Conservation (phyloP, 75 land plant species). For the Ceratopteris richardii region DNA sequence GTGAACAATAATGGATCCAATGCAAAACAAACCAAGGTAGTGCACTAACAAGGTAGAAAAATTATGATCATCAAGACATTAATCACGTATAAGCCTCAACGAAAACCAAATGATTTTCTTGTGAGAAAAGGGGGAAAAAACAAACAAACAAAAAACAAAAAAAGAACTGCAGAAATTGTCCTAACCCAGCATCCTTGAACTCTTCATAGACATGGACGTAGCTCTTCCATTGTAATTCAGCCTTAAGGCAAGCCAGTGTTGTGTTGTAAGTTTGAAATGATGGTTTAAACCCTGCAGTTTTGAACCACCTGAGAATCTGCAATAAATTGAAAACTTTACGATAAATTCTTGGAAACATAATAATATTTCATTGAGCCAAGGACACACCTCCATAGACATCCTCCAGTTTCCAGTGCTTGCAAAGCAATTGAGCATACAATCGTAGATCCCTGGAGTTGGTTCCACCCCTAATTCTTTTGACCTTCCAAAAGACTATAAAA, state of each 20-base stretch:
- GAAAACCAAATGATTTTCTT: too few relatives aligned
- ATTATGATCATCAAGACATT: too few relatives aligned
- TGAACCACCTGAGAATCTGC: constrained; percentile 17
- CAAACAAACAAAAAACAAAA: too few relatives aligned
- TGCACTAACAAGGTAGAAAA: too few relatives aligned
- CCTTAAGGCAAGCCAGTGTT: not conserved
- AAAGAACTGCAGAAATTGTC: too few relatives aligned
- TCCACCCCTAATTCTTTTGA: constrained; percentile 40
- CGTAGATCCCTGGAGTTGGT: constrained; percentile 39
- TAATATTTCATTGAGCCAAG: not conserved
- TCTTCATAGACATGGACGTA: not conserved
- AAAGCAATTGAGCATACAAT: constrained; percentile 59
- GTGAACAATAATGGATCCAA: too few relatives aligned
- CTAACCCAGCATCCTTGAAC: not conserved
- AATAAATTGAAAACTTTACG: not conserved
- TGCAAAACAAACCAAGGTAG: too few relatives aligned
- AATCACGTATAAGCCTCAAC: too few relatives aligned
- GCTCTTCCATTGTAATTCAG: not conserved
- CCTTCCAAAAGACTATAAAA: constrained; percentile 62
- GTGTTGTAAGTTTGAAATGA: constrained; percentile 10
- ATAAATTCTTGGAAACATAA: not conserved
- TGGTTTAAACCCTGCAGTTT: constrained; percentile 13
- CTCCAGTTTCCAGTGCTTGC: constrained; percentile 68
- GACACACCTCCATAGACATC: constrained; percentile 69
- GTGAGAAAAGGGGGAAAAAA: too few relatives aligned